Conservation (phyloP, 2,329 filamentous ascomycete species). For the Aspergillus sp. region DNA sequence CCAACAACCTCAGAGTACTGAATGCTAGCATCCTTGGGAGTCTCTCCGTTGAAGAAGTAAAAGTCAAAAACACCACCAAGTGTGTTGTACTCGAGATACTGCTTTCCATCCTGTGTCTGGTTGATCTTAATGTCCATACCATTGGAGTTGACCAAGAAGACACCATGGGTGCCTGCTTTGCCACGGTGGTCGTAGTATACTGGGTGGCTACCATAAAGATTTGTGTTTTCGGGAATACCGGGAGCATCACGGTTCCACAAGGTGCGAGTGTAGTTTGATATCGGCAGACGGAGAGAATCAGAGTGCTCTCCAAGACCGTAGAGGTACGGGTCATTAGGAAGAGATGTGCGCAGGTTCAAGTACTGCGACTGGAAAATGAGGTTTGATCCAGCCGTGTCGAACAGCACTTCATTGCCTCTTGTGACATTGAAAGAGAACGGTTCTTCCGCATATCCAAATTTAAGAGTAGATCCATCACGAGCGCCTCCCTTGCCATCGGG, state of each 20-base stretch:
- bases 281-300: constrained; percentile 65
- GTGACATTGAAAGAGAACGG: constrained; percentile 66
- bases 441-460: constrained; percentile 48
- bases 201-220: constrained; percentile 69
- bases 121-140: constrained; percentile 76
- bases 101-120: constrained; percentile 51
- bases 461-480: constrained; percentile 38
- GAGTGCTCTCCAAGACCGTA: constrained; percentile 78
- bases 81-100: constrained; percentile 76
- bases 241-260: constrained; percentile 67
- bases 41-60: constrained; percentile 60
- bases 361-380: constrained; percentile 78
- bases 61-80: constrained; percentile 73
- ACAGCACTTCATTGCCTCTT: constrained; percentile 44
- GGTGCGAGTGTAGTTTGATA: constrained; percentile 64
- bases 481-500: constrained; percentile 44
- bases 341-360: constrained; percentile 63
- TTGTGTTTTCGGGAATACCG: constrained; percentile 54
- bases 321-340: constrained; percentile 64
- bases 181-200: constrained; percentile 70
- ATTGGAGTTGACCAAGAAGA: constrained; percentile 68
- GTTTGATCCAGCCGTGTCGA: constrained; percentile 63
- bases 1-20: constrained; percentile 58
- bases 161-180: constrained; percentile 53
- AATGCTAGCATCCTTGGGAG: constrained; percentile 52